These are phyloP conservation scores for Amaranthus tricolor DNA, from an alignment of 179 eudicot species.

Conservation along the genomic window DNA sequence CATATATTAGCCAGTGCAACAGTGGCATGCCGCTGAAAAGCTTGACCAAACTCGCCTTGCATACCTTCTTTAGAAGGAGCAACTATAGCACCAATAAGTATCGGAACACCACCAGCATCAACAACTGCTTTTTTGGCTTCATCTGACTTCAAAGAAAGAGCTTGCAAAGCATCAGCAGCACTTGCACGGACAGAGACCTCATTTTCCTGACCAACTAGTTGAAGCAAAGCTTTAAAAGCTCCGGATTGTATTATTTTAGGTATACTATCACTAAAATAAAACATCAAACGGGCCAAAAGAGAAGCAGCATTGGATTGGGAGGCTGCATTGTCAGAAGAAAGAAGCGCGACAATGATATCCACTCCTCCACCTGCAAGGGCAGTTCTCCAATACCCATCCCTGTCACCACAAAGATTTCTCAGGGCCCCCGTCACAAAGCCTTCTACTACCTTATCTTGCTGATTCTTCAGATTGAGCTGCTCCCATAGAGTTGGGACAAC, in stretches of 20 bases:
- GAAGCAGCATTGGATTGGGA: conserved; percentile 72
- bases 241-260: conserved; percentile 68
- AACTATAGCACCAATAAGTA: conserved; percentile 88
- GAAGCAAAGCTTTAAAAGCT: conserved; percentile 58
- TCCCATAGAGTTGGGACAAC: conserved; percentile 94
- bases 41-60: conserved; percentile 96
- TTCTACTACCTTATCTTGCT: conserved; percentile 67
- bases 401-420: conserved; percentile 76
- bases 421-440: conserved; percentile 86
- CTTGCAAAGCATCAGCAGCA: conserved; percentile 92
- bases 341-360: conserved; percentile 73
- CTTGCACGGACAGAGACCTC: conserved; percentile 92
- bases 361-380: conserved; percentile 81
- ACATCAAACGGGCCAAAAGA: conserved; percentile 61
- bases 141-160: conserved; percentile 91
- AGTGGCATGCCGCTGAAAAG: conserved; percentile 96
- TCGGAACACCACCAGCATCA: conserved; percentile 76
- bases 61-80: conserved; percentile 98
- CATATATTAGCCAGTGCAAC: conserved; percentile 97
- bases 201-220: conserved; percentile 70
- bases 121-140: conserved; percentile 82
- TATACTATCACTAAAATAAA: conserved; percentile 65
- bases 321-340: conserved; percentile 55
- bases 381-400: conserved; percentile 85
- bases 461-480: conserved; percentile 56